Base-by-base conservation (phyloP, 192 early-diverging fungal genomes). In the Diversispora epigaea region DNA sequence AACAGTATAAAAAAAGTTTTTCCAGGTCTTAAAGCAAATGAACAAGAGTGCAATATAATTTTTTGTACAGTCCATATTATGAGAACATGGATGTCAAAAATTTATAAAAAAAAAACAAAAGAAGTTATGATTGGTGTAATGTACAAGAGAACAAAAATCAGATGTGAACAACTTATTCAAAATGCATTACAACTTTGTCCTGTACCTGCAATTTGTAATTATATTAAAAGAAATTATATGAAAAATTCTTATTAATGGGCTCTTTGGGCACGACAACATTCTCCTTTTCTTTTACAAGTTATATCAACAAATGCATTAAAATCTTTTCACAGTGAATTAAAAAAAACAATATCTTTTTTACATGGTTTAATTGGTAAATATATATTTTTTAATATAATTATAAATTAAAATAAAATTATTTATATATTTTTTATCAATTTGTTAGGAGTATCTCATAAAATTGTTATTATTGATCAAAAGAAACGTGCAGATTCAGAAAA, bases 31-130 rank as follows among this genome's bases (percentile, higher is more conserved):
- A 6, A 8, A 21, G 39, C n/a, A 3, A 73, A 40, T 52, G 21
- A 68, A 47, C 72, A 78, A 25, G 50, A 68, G 8, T 78, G 72
- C 25, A 15, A 69, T 21, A 69, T 76, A 40, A 43, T 79, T 15
- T 45, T 68, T 56, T 79, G 63, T 21, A 71, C 61, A 15, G 17
- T 75, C 46, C 74, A 79, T 52, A 68, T 63, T 21, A 79, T 79
- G 74, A 14, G 66, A 67, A 75, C 67, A 14, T 78, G 73, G 61
- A 68, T 69, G 43, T 22, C 5, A 11, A 69, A 54, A 50, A 69
- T 69, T 19, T 69, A 69, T 69, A 17, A 69, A 1, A 50, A 50
- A 69, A 11, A 47, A 69, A 50, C 50, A 10, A 54, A 39, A n/a
- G 39, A 56, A n/a, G n/a, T 12, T 44, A 71, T 71, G 70, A 45